Base-by-base conservation (phyloP, 345 rosid species). In the Syzygium grande region DNA sequence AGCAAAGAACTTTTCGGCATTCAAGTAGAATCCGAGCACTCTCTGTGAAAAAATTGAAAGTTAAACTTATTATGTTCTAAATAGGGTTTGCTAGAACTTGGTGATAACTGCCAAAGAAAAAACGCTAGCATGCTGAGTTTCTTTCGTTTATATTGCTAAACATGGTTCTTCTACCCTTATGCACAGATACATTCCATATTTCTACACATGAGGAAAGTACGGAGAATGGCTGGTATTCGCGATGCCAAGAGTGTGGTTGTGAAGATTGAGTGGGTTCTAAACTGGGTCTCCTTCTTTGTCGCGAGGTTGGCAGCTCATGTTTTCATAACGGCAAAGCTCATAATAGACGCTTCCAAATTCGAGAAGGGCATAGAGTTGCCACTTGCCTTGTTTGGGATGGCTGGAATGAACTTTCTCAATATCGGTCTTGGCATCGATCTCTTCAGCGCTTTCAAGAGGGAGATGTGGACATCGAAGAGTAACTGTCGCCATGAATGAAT, bases 201-300 rank as follows among this genome's bases (percentile, higher is more conserved):
- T 88, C 94, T 97, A 11, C 98, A 97, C 88, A 92, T 92, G 90
- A 95, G 99, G 90, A 96, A 95, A 91, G 89, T 97, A 84, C 90
- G 99, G 78, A 90, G 97, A 89, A 96, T 97, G 99, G 97, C 96
- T 10, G 99, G 99, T 23, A 85, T 95, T 86, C 96, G 98, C 1
- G 93, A 95, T 88, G 89, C 97, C 58, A 90, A 78, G 91, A 95
- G 96, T 88, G 55, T 86, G 52, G 65, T 92, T 52, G 98, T 97
- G 89, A 93, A 86, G 92, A 90, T 92, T 9, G 99, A 96, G 78
- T 97, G 99, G 99, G 79, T 93, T 78, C 92, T 96, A 23, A 96
- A 95, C 84, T 96, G 98, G 99, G 84, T 87, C 29, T 88, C 94
- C 59, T 97, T 95, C 89, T 85, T 91, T 85, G 86, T 96, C 11